Conservation (phyloP, 768 basidiomycete species). For the Suillus sp. region DNA sequence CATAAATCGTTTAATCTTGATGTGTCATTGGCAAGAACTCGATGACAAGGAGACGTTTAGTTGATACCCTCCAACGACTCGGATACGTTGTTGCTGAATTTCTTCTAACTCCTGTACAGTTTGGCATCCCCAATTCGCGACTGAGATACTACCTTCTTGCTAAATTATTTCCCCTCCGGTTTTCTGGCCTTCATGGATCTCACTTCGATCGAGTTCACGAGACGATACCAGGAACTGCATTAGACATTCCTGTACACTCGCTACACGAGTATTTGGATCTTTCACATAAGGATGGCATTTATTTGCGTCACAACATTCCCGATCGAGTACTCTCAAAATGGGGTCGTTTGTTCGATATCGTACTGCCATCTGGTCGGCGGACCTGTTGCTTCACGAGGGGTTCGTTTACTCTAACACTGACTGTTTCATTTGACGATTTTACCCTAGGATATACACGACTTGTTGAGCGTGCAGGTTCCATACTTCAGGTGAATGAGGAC, state of each 20-base stretch:
- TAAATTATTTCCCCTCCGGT: conserved; percentile 46
- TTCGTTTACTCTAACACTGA: conserved; percentile 24
- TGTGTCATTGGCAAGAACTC: conserved; percentile 51
- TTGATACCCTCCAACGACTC: conserved; percentile 51
- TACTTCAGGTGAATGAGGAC: conserved; percentile 68
- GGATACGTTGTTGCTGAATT: conserved; percentile 64
- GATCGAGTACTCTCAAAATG: conserved; percentile 70
- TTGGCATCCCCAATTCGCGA: conserved; percentile 81
- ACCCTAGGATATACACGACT: conserved; percentile 69
- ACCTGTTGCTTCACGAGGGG: conserved; percentile 85
- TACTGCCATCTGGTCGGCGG: conserved; percentile 58
- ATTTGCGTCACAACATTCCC: conserved; percentile 45
- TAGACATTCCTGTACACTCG: background rate
- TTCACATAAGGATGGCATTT: conserved; percentile 15
- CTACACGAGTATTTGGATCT: conserved; percentile 20
- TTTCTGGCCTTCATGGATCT: conserved; percentile 28
- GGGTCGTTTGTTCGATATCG: conserved; percentile 82
- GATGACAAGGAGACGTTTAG: conserved; percentile 57
- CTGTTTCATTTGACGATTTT: background rate
- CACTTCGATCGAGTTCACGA: conserved; percentile 41
- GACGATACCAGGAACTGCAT: conserved; percentile 48
- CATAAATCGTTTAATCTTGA: conserved; percentile 12
- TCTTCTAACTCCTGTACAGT: conserved; percentile 74
- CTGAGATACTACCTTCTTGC: conserved; percentile 81
- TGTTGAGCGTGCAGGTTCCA: conserved; percentile 77